These are phyloP conservation scores for Basidioascus undulatus DNA, from an alignment of 768 basidiomycete genomes.

Conservation along the genomic window DNA sequence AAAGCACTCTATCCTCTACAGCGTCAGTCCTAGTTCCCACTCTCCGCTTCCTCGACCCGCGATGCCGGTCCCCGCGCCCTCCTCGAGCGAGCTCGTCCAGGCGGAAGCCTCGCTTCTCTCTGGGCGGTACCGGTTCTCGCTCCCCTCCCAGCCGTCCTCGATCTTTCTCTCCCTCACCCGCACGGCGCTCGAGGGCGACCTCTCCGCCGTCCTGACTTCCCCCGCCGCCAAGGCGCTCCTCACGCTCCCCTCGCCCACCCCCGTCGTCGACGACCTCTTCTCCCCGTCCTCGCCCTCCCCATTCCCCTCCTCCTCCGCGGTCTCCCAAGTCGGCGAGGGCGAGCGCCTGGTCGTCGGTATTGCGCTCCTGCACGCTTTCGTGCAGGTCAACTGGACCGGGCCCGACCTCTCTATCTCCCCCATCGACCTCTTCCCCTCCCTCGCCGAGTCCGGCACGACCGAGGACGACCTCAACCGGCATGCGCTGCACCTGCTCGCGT, in stretches of 20 bases:
- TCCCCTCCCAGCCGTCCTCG: too few species aligned
- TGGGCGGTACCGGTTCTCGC: too few species aligned
- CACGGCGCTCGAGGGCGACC: conserved; percentile 21
- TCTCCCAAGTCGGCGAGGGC: conserved; percentile 26
- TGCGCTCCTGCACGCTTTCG: conserved; percentile 64
- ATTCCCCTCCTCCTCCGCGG: too few species aligned
- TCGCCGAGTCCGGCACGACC: conserved; percentile 11
- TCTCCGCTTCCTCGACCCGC: too few species aligned
- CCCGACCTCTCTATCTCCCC: conserved; percentile 45
- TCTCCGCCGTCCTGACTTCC: conserved; percentile 20
- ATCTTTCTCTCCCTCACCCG: too few species aligned
- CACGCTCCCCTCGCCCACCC: conserved; percentile 11
- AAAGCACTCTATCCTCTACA: too few species aligned
- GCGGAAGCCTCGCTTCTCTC: too few species aligned
- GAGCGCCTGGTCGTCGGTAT: conserved; percentile 40
- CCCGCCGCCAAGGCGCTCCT: conserved; percentile 20
- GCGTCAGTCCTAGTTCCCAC: too few species aligned
- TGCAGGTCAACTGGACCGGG: conserved; percentile 92
- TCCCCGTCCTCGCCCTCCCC: neutral
- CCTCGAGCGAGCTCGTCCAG: too few species aligned
- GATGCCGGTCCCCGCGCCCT: too few species aligned
- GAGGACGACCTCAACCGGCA: conserved; percentile 28
- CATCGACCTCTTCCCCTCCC: conserved; percentile 17
- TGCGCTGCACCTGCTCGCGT: conserved; percentile 51
- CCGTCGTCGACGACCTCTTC: conserved; percentile 22